Conservation (phyloP, 495 filamentous ascomycete species). For the Talaromyces thailandensis region DNA sequence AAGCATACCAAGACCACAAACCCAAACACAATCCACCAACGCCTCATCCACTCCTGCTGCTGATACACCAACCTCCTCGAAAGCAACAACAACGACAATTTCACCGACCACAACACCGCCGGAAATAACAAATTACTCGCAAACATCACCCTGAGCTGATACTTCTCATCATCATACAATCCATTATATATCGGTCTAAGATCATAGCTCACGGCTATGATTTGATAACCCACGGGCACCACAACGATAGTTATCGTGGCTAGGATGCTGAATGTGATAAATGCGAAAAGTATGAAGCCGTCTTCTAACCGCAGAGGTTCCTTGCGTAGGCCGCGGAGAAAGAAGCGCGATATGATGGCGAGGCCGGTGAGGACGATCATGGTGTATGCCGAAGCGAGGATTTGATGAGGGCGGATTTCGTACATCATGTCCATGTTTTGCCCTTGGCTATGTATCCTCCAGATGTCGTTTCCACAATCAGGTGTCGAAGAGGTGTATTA, state of each 20-base stretch:
- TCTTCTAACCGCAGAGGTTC: constrained; percentile 20
- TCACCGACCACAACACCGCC: constrained; percentile 35
- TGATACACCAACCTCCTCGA: constrained; percentile 28
- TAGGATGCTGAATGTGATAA: constrained; percentile 21
- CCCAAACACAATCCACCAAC: constrained; percentile 29
- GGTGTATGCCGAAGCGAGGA: not conserved
- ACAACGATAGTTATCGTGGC: constrained; percentile 23
- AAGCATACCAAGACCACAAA: constrained; percentile 22
- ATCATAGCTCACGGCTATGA: constrained; percentile 4
- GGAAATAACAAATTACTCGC: constrained; percentile 34
- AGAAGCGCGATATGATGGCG: constrained; percentile 1
- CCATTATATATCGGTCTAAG: constrained; percentile 12
- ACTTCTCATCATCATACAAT: constrained; percentile 14
- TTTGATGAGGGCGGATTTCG: not conserved
- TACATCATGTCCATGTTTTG: not conserved
- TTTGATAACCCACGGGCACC: constrained; percentile 17
- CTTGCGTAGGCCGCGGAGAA: not conserved
- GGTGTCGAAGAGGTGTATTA: not conserved
- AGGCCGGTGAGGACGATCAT: not conserved
- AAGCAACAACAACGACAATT: constrained; percentile 33
- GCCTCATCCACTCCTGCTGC: constrained; percentile 14
- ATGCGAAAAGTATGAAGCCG: constrained; percentile 20
- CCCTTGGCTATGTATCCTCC: not conserved
- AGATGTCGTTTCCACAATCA: not conserved
- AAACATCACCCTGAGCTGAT: constrained; percentile 28